Evolutionary conservation across 805 yeast species (phyloP).

Genomic region (Wickerhamiella dianesei): DNA sequence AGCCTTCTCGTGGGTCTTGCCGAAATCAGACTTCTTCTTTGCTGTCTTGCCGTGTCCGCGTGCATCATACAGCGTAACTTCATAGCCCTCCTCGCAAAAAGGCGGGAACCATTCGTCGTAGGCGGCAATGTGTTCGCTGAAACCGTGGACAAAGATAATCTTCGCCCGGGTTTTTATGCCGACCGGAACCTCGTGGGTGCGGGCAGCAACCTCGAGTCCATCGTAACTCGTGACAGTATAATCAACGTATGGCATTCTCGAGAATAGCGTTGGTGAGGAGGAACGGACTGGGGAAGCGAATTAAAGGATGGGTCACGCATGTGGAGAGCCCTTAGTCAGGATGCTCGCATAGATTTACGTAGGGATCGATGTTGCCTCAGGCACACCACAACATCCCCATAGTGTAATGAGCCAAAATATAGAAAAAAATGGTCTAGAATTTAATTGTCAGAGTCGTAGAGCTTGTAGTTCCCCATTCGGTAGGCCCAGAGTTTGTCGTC

Average conservation of each 20-base stretch:
- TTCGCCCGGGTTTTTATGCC: constrained; percentile 18
- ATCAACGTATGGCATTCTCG: constrained; percentile 8
- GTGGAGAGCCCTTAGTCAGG: neutral
- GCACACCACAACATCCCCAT: no score
- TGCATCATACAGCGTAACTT: constrained; percentile 27
- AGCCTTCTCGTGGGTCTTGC: constrained; percentile 23
- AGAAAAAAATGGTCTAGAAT: no score
- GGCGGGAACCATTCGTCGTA: constrained; percentile 23
- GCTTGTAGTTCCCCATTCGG: neutral
- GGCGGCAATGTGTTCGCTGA: constrained; percentile 24
- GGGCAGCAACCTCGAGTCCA: constrained; percentile 13
- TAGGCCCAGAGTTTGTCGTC: neutral
- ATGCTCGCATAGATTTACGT: neutral
- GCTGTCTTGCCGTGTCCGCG: constrained; percentile 30
- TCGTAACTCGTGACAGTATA: constrained; percentile 11
- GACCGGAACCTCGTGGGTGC: constrained; percentile 11
- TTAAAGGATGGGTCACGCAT: neutral
- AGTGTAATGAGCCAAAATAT: no score
- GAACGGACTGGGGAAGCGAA: neutral
- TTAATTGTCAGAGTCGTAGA: no score
- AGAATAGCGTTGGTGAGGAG: no score
- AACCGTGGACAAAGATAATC: constrained; percentile 27
- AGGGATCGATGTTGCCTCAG: neutral
- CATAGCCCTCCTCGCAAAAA: constrained; percentile 24
- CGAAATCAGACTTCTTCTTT: constrained; percentile 19